These are phyloP conservation scores for Fennellomyces sp. DNA, from an alignment of 371 early-diverging fungal genomes.

Conservation along the genomic window DNA sequence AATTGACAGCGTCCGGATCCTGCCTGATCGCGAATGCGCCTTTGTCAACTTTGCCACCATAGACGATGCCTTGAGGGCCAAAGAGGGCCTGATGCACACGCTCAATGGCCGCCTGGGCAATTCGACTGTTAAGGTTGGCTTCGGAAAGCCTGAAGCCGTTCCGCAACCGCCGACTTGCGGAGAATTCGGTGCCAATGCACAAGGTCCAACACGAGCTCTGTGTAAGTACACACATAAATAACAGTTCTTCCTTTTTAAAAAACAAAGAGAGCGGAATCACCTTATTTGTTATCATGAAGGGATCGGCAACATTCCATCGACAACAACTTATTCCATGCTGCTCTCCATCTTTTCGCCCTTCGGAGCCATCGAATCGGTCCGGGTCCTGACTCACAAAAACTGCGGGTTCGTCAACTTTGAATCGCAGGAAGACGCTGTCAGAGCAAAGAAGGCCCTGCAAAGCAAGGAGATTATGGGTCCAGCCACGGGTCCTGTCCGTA, in stretches of 20 bases:
- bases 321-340: conserved; percentile 76
- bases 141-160: conserved; percentile 81
- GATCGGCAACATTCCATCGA: conserved; percentile 94
- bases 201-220: conserved; percentile 46
- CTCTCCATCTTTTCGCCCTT: conserved; percentile 77
- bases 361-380: conserved; percentile 92
- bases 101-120: conserved; percentile 23
- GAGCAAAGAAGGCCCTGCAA: conserved; percentile 85
- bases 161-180: conserved; percentile 15
- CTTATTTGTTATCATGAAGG: conserved; percentile 43
- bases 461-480: conserved; percentile 87
- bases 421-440: conserved; percentile 85
- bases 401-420: conserved; percentile 98
- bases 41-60: conserved; percentile 44
- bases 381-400: conserved; percentile 94
- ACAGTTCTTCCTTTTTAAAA: not conserved
- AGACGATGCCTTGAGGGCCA: conserved; percentile 44
- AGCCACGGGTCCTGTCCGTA: conserved; percentile 73
- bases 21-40: conserved; percentile 71
- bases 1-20: conserved; percentile 89
- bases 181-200: conserved; percentile 57
- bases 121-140: conserved; percentile 71
- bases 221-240: conserved; percentile 40
- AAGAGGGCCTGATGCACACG: conserved; percentile 27
- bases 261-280: not conserved